phyloP scores from a whole-genome alignment of 2,329 filamentous ascomycete species.

The Neofusicoccum sp. region DNA sequence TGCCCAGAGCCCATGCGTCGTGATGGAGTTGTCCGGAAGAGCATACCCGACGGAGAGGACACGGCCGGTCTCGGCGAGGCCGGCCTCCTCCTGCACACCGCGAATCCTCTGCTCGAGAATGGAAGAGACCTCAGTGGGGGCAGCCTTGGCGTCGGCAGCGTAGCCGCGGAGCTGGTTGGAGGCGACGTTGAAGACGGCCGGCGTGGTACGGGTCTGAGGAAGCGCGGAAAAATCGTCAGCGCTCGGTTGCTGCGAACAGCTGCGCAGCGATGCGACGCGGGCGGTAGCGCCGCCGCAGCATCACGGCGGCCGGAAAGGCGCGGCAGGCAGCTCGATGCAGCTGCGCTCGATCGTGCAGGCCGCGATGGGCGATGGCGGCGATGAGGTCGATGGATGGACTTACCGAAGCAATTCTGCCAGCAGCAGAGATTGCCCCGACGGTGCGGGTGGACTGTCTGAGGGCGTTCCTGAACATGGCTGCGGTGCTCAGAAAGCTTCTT shows the following conservation, averaged over 20 bases:
- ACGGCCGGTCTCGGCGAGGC: constrained; percentile 96
- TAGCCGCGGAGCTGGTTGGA: constrained; percentile 80
- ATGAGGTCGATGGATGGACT: constrained; percentile 58
- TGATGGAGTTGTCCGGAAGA: constrained; percentile 30
- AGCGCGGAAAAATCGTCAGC: constrained; percentile 53
- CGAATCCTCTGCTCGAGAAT: constrained; percentile 99
- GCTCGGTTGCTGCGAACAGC: constrained; percentile 41
- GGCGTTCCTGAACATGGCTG: constrained; percentile 95
- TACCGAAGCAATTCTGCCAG: constrained; percentile 91
- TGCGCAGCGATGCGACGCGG: constrained; percentile 23
- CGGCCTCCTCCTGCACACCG: constrained; percentile 95
- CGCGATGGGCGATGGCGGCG: constrained; percentile 45
- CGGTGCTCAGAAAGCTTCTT: constrained; percentile 48
- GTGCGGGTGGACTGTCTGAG: constrained; percentile 95
- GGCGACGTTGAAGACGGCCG: constrained; percentile 72
- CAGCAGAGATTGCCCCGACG: constrained; percentile 89
- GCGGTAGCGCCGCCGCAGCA: neutral
- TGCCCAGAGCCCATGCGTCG: constrained; percentile 23
- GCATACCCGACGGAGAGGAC: constrained; percentile 98
- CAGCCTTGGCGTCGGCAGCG: constrained; percentile 89
- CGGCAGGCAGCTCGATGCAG: neutral
- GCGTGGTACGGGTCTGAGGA: constrained; percentile 80
- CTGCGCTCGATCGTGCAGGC: constrained; percentile 45
- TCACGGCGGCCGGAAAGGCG: neutral
- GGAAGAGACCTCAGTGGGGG: constrained; percentile 97